These are phyloP conservation scores for Huntiella savannae DNA, from an alignment of 2,329 filamentous ascomycete genomes.

Conservation along the genomic window DNA sequence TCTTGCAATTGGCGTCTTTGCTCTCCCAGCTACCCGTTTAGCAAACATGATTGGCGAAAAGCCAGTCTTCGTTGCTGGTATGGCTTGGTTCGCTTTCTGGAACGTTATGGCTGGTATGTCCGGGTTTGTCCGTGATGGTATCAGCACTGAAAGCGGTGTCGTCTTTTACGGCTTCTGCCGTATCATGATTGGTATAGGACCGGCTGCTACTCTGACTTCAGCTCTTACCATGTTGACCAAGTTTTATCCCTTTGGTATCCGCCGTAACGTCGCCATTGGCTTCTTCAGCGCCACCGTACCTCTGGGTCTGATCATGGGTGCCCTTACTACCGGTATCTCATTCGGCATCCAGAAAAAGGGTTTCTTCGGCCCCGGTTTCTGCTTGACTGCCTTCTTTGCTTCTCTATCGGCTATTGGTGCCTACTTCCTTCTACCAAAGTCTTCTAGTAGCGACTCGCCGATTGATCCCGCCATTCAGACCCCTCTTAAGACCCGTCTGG, in stretches of 20 bases:
- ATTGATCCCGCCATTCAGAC: neutral
- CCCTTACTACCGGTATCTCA: slow-evolving; percentile 23
- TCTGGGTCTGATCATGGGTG: slow-evolving; percentile 25
- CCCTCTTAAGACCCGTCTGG: neutral
- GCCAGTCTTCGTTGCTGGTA: slow-evolving; percentile 31
- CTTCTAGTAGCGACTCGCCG: neutral
- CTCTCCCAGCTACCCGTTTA: slow-evolving; percentile 35
- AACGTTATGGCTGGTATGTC: slow-evolving; percentile 27
- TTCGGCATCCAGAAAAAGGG: slow-evolving; percentile 15
- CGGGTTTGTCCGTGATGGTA: neutral
- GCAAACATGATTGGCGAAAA: slow-evolving; percentile 40
- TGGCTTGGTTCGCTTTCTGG: slow-evolving; percentile 35
- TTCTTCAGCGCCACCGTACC: slow-evolving; percentile 28
- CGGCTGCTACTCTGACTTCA: slow-evolving; percentile 43
- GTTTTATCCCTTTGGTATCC: slow-evolving; percentile 33
- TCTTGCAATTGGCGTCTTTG: slow-evolving; percentile 35
- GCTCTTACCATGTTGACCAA: slow-evolving; percentile 42
- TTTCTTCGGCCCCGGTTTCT: slow-evolving; percentile 32
- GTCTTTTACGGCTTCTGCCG: slow-evolving; percentile 20
- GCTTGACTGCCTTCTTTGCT: slow-evolving; percentile 19
- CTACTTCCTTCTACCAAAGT: slow-evolving; percentile 19
- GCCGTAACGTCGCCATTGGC: slow-evolving; percentile 41
- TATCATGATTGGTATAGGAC: slow-evolving; percentile 39
- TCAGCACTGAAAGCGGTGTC: slow-evolving; percentile 24
- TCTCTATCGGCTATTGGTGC: slow-evolving; percentile 17